These are phyloP conservation scores for Pythium plurisporium DNA, from an alignment of 352 stramenopile species.

Conservation along the genomic window DNA sequence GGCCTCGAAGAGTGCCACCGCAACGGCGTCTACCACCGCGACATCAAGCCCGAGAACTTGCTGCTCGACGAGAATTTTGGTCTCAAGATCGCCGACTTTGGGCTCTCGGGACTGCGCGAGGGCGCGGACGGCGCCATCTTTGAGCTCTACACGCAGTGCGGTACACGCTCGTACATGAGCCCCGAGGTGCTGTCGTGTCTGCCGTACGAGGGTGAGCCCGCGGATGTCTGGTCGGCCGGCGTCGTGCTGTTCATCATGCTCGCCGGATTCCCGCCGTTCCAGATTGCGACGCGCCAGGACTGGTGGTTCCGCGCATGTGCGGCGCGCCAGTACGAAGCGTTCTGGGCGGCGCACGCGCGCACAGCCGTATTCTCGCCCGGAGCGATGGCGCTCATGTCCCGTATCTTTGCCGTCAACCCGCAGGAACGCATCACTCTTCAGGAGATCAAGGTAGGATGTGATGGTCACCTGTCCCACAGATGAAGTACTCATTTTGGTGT, in stretches of 20 bases:
- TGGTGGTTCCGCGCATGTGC: conserved; percentile 88
- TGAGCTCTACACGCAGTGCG: conserved; percentile 87
- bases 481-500: no score
- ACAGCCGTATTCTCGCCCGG: conserved; percentile 67
- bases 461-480: no score
- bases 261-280: conserved; percentile 90
- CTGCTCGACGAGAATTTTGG: conserved; percentile 79
- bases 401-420: conserved; percentile 68
- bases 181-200: conserved; percentile 86
- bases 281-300: conserved; percentile 83
- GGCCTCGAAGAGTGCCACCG: conserved; percentile 80
- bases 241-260: conserved; percentile 94
- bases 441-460: conserved; percentile 61
- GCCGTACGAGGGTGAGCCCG: conserved; percentile 81
- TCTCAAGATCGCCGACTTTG: conserved; percentile 95
- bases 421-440: conserved; percentile 69
- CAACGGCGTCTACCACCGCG: conserved; percentile 86
- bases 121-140: conserved; percentile 47
- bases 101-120: conserved; percentile 88
- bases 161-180: conserved; percentile 91
- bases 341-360: conserved; percentile 71
- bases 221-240: conserved; percentile 90
- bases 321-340: conserved; percentile 67
- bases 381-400: conserved; percentile 65
- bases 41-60: conserved; percentile 94